Conservation (phyloP, 2,329 filamentous ascomycete genomes). For the Epichloe scottii region DNA sequence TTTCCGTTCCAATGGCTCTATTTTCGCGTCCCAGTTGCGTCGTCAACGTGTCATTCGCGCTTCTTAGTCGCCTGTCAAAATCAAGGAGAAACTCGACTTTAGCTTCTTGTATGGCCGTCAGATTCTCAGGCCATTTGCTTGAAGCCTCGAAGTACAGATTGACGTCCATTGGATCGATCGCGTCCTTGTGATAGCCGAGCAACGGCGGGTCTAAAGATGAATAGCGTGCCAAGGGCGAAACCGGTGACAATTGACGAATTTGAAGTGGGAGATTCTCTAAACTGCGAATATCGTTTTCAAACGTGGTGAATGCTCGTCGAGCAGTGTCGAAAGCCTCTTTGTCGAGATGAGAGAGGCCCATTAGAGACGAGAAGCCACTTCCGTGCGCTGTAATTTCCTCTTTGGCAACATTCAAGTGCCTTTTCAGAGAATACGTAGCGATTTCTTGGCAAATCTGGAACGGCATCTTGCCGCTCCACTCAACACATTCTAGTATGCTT, state of each 20-base stretch:
- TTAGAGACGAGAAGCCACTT: conserved; percentile 34
- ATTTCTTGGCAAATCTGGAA: conserved; percentile 69
- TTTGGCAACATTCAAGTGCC: conserved; percentile 52
- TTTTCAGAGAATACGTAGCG: conserved; percentile 53
- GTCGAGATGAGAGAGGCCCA: conserved; percentile 35
- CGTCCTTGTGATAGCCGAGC: conserved; percentile 30
- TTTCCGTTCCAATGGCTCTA: conserved; percentile 51
- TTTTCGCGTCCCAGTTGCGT: conserved; percentile 75
- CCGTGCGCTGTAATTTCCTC: conserved; percentile 40
- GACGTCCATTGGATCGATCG: conserved; percentile 54
- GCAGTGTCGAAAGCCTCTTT: conserved; percentile 53
- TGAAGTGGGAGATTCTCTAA: conserved; percentile 81
- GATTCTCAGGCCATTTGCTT: conserved; percentile 82
- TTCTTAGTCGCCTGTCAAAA: conserved; percentile 58
- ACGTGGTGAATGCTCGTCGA: conserved; percentile 54
- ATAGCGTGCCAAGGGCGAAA: conserved; percentile 62
- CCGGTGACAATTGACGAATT: conserved; percentile 64
- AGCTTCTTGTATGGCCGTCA: conserved; percentile 81
- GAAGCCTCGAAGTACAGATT: conserved; percentile 89
- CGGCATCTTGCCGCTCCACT: conserved; percentile 59
- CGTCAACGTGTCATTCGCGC: conserved; percentile 45
- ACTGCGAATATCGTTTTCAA: conserved; percentile 65
- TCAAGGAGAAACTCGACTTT: conserved; percentile 83
- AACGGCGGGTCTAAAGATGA: conserved; percentile 40
- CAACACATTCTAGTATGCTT: conserved; percentile 80